These are phyloP conservation scores for Setaria viridis DNA, from an alignment of 202 grass and related monocot genomes.

Conservation along the genomic window DNA sequence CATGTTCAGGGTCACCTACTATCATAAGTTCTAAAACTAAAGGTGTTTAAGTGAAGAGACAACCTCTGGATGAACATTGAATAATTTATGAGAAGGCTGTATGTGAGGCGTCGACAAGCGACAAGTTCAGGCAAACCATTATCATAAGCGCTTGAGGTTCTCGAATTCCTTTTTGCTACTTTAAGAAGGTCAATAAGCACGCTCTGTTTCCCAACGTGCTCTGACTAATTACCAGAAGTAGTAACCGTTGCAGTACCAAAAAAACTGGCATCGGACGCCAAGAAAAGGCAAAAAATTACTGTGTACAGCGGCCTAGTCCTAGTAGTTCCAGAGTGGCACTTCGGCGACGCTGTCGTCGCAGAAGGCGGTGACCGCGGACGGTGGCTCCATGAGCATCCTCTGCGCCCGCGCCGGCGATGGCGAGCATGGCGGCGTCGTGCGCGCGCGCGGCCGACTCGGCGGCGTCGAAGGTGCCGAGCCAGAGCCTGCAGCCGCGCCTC, in stretches of 20 bases:
- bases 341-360: too few species aligned
- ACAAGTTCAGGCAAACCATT: background rate
- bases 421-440: slow-evolving; percentile 62
- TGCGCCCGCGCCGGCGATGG: slow-evolving; percentile 51
- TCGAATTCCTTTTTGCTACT: background rate
- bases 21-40: background rate
- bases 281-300: slow-evolving; percentile 18
- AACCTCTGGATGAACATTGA: background rate
- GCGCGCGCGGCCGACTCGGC: slow-evolving; percentile 68
- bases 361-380: too few species aligned
- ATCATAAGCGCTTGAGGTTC: too few species aligned
- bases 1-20: slow-evolving; percentile 13
- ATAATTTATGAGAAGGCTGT: background rate
- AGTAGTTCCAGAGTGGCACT: too few species aligned
- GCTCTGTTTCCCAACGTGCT: slow-evolving; percentile 17
- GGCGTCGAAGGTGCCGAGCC: slow-evolving; percentile 73
- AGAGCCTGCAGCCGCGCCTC: slow-evolving; percentile 60
- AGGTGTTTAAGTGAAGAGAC: background rate
- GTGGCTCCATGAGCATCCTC: too few species aligned
- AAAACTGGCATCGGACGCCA: background rate
- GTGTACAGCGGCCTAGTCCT: too few species aligned
- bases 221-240: background rate
- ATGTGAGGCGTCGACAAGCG: background rate
- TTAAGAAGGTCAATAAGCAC: background rate
- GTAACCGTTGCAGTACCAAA: background rate